These are phyloP conservation scores for Termitomyces sp. DNA, from an alignment of 768 basidiomycete species.

Conservation along the genomic window DNA sequence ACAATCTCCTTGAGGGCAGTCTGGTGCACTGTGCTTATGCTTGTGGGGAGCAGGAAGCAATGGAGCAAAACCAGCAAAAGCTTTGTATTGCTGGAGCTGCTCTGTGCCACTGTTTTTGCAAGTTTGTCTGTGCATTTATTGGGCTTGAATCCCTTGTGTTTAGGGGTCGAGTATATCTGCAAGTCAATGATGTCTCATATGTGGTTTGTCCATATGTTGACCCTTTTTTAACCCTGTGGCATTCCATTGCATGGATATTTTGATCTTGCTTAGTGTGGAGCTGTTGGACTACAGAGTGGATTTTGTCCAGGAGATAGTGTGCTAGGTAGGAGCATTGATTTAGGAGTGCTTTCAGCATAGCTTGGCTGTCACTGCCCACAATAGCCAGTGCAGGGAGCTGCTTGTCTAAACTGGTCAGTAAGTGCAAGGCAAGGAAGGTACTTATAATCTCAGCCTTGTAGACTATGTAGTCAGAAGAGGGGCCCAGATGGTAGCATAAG, in stretches of 20 bases:
- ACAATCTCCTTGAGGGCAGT: not conserved
- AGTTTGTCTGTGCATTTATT: not conserved
- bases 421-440: not conserved
- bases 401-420: not conserved
- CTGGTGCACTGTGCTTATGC: not conserved
- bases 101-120: not conserved
- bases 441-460: too few species aligned
- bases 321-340: too few species aligned
- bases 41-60: not conserved
- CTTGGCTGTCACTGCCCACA: too few species aligned
- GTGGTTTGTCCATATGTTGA: not conserved
- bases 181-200: not conserved
- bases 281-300: too few species aligned
- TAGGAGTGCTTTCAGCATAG: too few species aligned
- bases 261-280: not conserved
- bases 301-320: too few species aligned
- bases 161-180: too few species aligned
- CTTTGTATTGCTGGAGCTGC: not conserved
- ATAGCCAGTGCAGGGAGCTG: not conserved
- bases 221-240: not conserved
- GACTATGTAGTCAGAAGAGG: not conserved
- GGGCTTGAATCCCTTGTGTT: not conserved
- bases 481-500: not conserved
- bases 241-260: not conserved
- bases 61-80: not conserved